These are phyloP conservation scores for Phytophthora lateralis DNA, from an alignment of 352 stramenopile species.

Conservation along the genomic window DNA sequence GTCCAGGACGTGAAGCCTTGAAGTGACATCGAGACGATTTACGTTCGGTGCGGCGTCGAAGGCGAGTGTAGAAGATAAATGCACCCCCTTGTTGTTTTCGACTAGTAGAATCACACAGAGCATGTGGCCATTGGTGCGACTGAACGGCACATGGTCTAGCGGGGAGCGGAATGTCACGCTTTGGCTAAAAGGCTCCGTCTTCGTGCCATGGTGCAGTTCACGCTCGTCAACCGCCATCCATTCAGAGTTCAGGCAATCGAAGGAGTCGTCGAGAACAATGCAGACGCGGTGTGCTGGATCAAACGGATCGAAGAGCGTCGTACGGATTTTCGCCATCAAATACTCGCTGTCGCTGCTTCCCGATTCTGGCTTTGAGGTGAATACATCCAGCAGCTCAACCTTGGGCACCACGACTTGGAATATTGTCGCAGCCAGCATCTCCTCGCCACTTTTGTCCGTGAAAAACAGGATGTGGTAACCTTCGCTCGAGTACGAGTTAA, in stretches of 20 bases:
- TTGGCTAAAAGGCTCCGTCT: constrained; percentile 22
- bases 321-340: constrained; percentile 40
- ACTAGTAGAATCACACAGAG: constrained; percentile 53
- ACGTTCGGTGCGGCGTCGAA: constrained; percentile 16
- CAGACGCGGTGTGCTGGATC: constrained; percentile 50
- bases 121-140: constrained; percentile 26
- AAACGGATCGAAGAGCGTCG: constrained; percentile 46
- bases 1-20: constrained; percentile 32
- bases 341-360: constrained; percentile 7
- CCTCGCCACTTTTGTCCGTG: constrained; percentile 24
- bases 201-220: constrained; percentile 9
- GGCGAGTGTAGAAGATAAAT: constrained; percentile 21
- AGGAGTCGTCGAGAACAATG: constrained; percentile 45
- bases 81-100: constrained; percentile 49
- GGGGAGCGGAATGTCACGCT: constrained; percentile 41
- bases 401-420: constrained; percentile 47
- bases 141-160: constrained; percentile 39
- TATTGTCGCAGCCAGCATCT: constrained; percentile 43
- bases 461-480: constrained; percentile 58
- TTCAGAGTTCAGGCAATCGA: constrained; percentile 45
- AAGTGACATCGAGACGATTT: constrained; percentile 15
- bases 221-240: constrained; percentile 35
- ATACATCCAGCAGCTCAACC: constrained; percentile 38
- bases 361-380: constrained; percentile 10
- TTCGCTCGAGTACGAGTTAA: constrained; percentile 19